phyloP scores from a whole-genome alignment of 768 basidiomycete species.

The Xerocomellus chrysenteron region DNA sequence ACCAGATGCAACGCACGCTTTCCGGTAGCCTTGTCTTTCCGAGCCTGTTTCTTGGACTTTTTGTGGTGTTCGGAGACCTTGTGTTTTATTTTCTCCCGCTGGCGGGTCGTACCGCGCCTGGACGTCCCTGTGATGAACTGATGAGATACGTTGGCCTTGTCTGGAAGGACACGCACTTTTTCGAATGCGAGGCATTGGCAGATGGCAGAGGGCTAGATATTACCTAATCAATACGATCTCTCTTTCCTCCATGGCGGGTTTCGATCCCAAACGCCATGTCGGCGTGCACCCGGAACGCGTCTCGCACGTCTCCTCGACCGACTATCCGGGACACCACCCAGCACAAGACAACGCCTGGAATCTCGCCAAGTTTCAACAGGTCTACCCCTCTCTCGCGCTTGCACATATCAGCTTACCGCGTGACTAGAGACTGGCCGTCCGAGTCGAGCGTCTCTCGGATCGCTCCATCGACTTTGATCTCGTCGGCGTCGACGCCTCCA shows the following conservation, averaged over 20 bases:
- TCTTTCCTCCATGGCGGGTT: slow-evolving; percentile 10
- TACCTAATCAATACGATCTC: slow-evolving; percentile 16
- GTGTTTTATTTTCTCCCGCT: slow-evolving; percentile 69
- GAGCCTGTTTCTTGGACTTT: slow-evolving; percentile 71
- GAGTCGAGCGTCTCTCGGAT: slow-evolving; percentile 76
- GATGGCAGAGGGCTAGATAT: slow-evolving; percentile 1
- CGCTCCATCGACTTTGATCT: slow-evolving; percentile 92
- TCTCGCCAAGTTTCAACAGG: slow-evolving; percentile 70
- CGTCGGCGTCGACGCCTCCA: slow-evolving; percentile 91
- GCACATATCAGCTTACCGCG: slow-evolving; percentile 6
- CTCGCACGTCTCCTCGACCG: slow-evolving; percentile 80
- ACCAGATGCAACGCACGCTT: slow-evolving; percentile 57
- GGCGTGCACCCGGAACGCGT: slow-evolving; percentile 68
- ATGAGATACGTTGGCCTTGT: neutral
- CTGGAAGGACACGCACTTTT: slow-evolving; percentile 49
- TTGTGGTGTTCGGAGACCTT: slow-evolving; percentile 75
- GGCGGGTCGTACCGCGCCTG: slow-evolving; percentile 71
- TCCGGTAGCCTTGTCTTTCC: slow-evolving; percentile 77
- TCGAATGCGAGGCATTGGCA: slow-evolving; percentile 60
- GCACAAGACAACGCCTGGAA: slow-evolving; percentile 86
- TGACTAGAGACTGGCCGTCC: slow-evolving; percentile 65
- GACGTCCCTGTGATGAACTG: slow-evolving; percentile 65
- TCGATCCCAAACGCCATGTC: slow-evolving; percentile 57
- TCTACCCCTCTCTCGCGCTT: slow-evolving; percentile 36
- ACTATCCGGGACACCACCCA: slow-evolving; percentile 88